A percentile compares a stretch with the other conserved stretches of the same genome.
These are phyloP conservation scores for Gloeopeniophorella convolvens DNA, from an alignment of 768 basidiomycete genomes.

Conservation along the genomic window DNA sequence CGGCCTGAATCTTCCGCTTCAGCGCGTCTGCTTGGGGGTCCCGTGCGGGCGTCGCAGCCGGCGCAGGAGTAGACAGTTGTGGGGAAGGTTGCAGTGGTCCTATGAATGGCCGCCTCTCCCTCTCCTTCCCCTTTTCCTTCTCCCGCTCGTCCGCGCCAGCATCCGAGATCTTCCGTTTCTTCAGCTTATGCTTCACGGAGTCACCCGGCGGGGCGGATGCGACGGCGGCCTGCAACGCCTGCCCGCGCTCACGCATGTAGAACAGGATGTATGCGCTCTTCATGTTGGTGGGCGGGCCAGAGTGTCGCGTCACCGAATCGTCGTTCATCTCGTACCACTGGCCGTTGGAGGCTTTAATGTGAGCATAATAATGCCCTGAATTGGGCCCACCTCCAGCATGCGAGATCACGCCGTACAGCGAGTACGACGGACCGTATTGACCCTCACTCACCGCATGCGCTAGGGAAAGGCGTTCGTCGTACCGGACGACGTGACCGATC, in stretches of 20 bases:
- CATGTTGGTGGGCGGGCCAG: conserved; percentile 46
- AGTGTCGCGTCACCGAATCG: conserved; percentile 51
- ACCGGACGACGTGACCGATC: conserved; percentile 70
- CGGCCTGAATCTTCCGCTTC: conserved; percentile 48
- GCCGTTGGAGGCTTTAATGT: conserved; percentile 62
- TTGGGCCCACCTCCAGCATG: conserved; percentile 92
- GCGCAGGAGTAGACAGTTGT: conserved; percentile 22
- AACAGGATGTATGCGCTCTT: conserved; percentile 91
- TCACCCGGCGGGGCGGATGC: conserved; percentile 30
- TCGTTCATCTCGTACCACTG: conserved; percentile 96
- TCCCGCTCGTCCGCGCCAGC: conserved; percentile 33
- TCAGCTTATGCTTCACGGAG: conserved; percentile 36
- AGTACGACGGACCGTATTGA: conserved; percentile 71
- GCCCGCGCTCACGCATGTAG: conserved; percentile 79
- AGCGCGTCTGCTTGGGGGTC: conserved; percentile 51
- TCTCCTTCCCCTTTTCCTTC: conserved; percentile 35
- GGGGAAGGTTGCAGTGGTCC: conserved; percentile 60
- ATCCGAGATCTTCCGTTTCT: conserved; percentile 47
- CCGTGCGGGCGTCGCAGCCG: conserved; percentile 5
- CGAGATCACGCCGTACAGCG: conserved; percentile 85
- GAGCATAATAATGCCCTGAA: conserved; percentile 92
- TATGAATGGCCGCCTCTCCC: conserved; percentile 48
- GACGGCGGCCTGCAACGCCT: conserved; percentile 61
- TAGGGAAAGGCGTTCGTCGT: conserved; percentile 67
- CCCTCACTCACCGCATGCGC: conserved; percentile 79